Conservation (phyloP, 352 stramenopile species). For the Pythium grandisporangium region DNA sequence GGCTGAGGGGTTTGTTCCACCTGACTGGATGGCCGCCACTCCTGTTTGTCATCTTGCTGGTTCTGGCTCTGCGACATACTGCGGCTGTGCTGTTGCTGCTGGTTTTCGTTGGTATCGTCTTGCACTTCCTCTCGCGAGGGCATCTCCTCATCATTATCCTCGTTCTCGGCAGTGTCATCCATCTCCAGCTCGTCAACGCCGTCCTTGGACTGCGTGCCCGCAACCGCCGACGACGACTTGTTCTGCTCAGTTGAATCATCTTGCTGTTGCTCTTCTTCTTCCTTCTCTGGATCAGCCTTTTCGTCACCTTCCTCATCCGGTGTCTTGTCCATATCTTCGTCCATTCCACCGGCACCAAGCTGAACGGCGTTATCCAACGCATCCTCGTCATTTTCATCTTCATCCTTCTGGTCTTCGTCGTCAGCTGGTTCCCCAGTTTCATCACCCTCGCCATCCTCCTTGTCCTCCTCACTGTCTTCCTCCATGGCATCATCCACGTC, state of each 20-base stretch:
- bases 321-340: constrained; percentile 50
- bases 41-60: constrained; percentile 23
- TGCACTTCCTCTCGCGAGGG: no score
- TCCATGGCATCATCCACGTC: constrained; percentile 13
- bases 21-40: constrained; percentile 19
- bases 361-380: constrained; percentile 56
- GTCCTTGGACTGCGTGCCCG: constrained; percentile 77
- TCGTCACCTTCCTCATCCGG: constrained; percentile 38
- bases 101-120: constrained; percentile 47
- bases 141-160: constrained; percentile 30
- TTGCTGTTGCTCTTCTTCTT: constrained; percentile 53
- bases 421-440: constrained; percentile 26
- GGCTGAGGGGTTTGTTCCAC: constrained; percentile 27
- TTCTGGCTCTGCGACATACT: constrained; percentile 36
- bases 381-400: constrained; percentile 66
- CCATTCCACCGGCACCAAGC: constrained; percentile 56
- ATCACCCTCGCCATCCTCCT: constrained; percentile 11
- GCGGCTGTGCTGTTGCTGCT: constrained; percentile 50
- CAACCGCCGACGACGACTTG: constrained; percentile 33
- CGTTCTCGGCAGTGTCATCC: constrained; percentile 22
- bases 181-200: constrained; percentile 66
- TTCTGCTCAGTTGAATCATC: constrained; percentile 42
- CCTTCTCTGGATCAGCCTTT: constrained; percentile 41
- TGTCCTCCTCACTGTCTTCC: constrained; percentile 11
- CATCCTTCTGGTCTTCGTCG: constrained; percentile 42